These are phyloP conservation scores for Scutellaria galericulata DNA, from an alignment of 257 asterid species.

Conservation along the genomic window DNA sequence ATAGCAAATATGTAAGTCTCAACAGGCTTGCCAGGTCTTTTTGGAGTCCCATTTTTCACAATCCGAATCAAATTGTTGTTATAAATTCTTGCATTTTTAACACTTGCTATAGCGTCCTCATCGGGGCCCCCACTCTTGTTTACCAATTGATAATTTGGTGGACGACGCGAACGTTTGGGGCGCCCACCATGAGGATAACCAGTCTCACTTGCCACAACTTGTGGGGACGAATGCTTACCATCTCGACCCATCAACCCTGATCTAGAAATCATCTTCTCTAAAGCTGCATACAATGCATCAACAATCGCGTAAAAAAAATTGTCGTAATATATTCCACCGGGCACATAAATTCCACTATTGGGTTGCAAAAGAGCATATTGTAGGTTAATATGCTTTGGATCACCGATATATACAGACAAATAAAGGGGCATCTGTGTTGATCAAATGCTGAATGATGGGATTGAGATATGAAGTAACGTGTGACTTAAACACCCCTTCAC, in stretches of 20 bases:
- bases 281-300: too few species aligned
- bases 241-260: too few species aligned
- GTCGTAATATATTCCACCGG: not conserved
- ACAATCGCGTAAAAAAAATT: not conserved
- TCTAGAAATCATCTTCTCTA: too few species aligned
- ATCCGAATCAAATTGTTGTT: conserved; percentile 13
- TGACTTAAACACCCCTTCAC: too few species aligned
- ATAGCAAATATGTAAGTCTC: conserved; percentile 37
- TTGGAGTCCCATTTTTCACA: conserved; percentile 16
- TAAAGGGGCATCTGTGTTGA: not conserved
- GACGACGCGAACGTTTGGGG: too few species aligned
- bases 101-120: not conserved
- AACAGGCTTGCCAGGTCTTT: not conserved
- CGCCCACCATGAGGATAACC: conserved; percentile 29
- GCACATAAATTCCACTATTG: too few species aligned
- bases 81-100: conserved; percentile 15
- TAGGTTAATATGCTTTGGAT: not conserved
- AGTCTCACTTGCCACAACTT: not conserved
- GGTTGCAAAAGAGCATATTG: not conserved
- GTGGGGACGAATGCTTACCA: not conserved
- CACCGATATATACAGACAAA: not conserved
- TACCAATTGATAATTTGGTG: not conserved
- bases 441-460: too few species aligned
- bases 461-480: too few species aligned
- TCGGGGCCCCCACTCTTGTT: too few species aligned